Evolutionary conservation across 768 basidiomycete species (phyloP).

Genomic region (Candolleomyces eurysporus): DNA sequence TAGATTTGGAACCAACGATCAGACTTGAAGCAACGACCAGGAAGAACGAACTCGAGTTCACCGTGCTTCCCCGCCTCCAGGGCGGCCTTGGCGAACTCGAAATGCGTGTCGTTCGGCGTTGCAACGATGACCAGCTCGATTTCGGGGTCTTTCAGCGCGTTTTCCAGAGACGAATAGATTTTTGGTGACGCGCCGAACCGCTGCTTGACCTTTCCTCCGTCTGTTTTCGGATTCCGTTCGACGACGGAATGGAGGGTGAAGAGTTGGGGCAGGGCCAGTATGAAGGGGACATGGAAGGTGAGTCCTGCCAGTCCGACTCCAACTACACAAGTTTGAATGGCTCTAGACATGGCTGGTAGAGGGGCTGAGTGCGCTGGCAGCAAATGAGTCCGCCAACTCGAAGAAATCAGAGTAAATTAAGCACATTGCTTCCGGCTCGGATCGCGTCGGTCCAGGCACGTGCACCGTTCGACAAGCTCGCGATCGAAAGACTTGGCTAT

Average conservation of each 20-base stretch:
- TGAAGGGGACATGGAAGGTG: slow-evolving; percentile 80
- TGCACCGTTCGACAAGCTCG: neutral
- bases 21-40: neutral
- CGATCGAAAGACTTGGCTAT: neutral
- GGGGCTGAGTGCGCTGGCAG: neutral
- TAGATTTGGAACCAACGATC: neutral
- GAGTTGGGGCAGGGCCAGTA: slow-evolving; percentile 66
- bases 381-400: neutral
- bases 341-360: slow-evolving; percentile 29
- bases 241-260: slow-evolving; percentile 76
- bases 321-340: slow-evolving; percentile 69
- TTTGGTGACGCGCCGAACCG: slow-evolving; percentile 58
- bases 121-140: slow-evolving; percentile 69
- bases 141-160: slow-evolving; percentile 58
- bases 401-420: too few relatives aligned
- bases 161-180: slow-evolving; percentile 59
- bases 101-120: slow-evolving; percentile 77
- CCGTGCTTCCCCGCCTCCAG: slow-evolving; percentile 74
- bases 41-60: slow-evolving; percentile 17
- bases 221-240: slow-evolving; percentile 61
- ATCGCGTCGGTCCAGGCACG: neutral
- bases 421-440: neutral
- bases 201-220: slow-evolving; percentile 63
- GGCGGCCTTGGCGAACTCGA: slow-evolving; percentile 59
- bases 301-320: slow-evolving; percentile 76